Conservation (phyloP, 768 basidiomycete species). For the Megacollybia marginata region DNA sequence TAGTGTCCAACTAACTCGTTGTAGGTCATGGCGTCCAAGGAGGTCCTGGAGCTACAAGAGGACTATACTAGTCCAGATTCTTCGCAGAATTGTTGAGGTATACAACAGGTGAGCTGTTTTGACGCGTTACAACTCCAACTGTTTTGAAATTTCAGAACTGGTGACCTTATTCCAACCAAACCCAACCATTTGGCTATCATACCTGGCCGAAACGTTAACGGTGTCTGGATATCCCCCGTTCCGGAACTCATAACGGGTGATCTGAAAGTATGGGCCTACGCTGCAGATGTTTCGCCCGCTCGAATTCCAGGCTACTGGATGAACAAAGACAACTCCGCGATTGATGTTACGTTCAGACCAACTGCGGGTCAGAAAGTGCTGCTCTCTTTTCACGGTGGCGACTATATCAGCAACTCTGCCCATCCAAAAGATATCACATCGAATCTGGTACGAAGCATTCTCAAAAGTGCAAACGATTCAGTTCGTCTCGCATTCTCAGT, state of each 20-base stretch:
- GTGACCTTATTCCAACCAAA: not conserved
- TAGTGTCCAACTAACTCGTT: no score
- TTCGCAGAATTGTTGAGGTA: no score
- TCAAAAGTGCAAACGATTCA: not conserved
- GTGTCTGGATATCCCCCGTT: constrained; percentile 26
- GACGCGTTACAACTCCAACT: no score
- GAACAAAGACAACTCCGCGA: constrained; percentile 10
- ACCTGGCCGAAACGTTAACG: constrained; percentile 15
- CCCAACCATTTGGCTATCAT: not conserved
- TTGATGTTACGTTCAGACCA: constrained; percentile 6
- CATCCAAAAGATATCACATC: constrained; percentile 18
- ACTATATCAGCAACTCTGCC: constrained; percentile 15
- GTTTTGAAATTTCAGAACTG: not conserved
- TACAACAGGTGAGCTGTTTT: no score
- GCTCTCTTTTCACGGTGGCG: constrained; percentile 24
- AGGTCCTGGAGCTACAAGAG: no score
- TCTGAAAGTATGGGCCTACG: constrained; percentile 18
- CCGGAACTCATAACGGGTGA: constrained; percentile 25
- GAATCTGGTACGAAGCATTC: constrained; percentile 10
- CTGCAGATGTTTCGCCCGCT: constrained; percentile 17
- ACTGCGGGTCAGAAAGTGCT: constrained; percentile 25
- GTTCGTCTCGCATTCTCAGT: constrained; percentile 25
- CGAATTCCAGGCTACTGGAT: constrained; percentile 30
- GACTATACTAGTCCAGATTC: no score
- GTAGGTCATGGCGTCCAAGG: no score